Conservation (phyloP, 768 basidiomycete species). For the Nidularia pulvinata region DNA sequence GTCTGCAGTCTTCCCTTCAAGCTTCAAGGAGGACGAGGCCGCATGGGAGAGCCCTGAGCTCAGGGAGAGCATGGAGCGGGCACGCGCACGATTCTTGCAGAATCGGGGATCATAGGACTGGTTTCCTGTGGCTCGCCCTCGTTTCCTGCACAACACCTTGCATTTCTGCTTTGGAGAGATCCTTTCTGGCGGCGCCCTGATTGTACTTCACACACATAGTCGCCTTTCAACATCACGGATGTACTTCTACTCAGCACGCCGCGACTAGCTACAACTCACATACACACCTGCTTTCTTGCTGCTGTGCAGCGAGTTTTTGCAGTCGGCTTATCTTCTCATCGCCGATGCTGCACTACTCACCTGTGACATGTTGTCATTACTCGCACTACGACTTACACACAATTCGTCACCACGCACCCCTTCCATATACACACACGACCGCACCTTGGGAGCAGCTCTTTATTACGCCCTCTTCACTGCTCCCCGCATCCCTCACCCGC, state of each 20-base stretch:
- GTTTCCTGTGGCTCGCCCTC: neutral
- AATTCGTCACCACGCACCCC: no score
- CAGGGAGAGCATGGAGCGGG: conserved; percentile 70
- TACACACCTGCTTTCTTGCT: neutral
- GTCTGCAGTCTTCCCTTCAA: conserved; percentile 1
- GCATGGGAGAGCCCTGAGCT: conserved; percentile 67
- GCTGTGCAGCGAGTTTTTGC: neutral
- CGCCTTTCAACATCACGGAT: no score
- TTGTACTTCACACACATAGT: no score
- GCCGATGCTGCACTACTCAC: neutral
- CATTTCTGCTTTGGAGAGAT: no score
- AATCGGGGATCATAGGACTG: conserved; percentile 6
- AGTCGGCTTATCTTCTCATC: no score
- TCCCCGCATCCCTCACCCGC: neutral
- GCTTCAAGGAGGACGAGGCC: conserved; percentile 41
- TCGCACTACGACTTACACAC: no score
- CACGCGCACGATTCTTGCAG: conserved; percentile 41
- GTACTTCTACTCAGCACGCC: no score
- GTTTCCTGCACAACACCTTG: no score
- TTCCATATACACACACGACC: no score
- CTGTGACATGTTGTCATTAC: neutral
- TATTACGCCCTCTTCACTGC: neutral
- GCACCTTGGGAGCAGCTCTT: neutral
- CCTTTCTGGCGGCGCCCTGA: no score
- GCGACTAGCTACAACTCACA: no score